Base-by-base conservation (phyloP, 768 basidiomycete genomes). In the Pisolithus marmoratus region DNA sequence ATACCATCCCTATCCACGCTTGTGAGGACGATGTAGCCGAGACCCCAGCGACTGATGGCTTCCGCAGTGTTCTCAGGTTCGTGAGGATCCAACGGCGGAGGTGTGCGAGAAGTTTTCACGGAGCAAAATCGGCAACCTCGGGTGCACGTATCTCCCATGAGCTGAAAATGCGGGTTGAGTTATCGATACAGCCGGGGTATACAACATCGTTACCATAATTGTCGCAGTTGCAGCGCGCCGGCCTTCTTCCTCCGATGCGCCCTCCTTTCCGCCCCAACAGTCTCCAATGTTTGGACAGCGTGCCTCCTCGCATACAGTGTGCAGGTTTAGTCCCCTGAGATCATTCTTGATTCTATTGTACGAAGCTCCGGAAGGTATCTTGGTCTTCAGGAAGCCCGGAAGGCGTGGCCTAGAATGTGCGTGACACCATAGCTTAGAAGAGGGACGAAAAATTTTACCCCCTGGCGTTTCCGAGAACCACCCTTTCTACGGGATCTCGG, bases 261-360 rank as follows among this genome's bases (percentile, higher is more conserved):
- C 80, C 29, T 80, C 74, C 61, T 84, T 85, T 8, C 94, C 94
- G 38, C 96, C 93, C 96, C 96, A 99, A 63, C 96, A 99, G 63
- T 98, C 95, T n/a, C 95, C 96, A 51, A 99, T 97, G 63, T 99
- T 99, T 0, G 96, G 96, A 74, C 96, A 99, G 56, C 94, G 80
- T 34, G 96, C 96, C 67, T 99, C 96, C 70, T 99, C 96, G 63
- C 96, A 99, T 2, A 99, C 96, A 0, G 96, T 99, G 63, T 96
- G 93, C 45, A 99, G 74, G 8, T 82, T 82, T 2, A 99, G 79
- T 2, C 94, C 95, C 48, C 96, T 77, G 14, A 99, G 77, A 69
- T 99, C 96, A 58, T 87, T 90, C 79, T 95, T 97, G 57, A 99
- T 97, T 63, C 83, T 90, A 57, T 81, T 85, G 68, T 87, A 99